Evolutionary conservation across 2,329 filamentous ascomycete species (phyloP).

Genomic region (Microsporum ferrugineum): DNA sequence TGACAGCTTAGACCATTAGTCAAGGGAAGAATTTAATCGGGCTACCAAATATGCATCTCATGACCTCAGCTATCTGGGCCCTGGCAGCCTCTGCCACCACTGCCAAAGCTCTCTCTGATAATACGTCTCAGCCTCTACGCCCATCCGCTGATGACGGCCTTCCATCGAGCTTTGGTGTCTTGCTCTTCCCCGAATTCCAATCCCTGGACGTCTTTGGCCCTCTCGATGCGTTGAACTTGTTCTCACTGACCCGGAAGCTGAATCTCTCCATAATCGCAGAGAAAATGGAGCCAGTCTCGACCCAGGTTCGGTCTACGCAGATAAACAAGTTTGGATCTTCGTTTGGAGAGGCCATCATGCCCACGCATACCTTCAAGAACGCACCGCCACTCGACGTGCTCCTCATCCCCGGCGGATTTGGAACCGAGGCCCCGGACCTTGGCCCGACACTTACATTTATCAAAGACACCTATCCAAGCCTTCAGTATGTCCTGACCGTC

Average conservation of each 20-base stretch:
- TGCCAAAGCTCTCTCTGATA: not conserved
- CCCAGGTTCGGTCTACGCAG: slow-evolving; percentile 12
- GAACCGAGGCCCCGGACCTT: slow-evolving; percentile 31
- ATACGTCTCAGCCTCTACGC: not conserved
- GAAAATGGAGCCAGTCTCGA: slow-evolving; percentile 24
- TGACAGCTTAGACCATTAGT: not conserved
- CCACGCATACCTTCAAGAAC: slow-evolving; percentile 43
- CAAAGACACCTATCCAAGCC: slow-evolving; percentile 31
- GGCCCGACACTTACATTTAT: slow-evolving; percentile 38
- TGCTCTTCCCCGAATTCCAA: slow-evolving; percentile 35
- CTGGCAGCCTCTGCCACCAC: not conserved
- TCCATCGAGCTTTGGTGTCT: slow-evolving; percentile 10
- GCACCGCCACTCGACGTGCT: slow-evolving; percentile 2
- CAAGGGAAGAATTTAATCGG: not conserved
- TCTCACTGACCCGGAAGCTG: slow-evolving; percentile 16
- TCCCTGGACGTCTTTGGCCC: slow-evolving; percentile 37
- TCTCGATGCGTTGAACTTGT: slow-evolving; percentile 35
- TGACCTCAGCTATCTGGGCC: not conserved
- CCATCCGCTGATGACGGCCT: not conserved
- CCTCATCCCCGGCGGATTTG: slow-evolving; percentile 4
- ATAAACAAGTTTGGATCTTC: slow-evolving; percentile 13
- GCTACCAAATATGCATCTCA: not conserved
- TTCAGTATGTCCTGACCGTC: slow-evolving; percentile 50
- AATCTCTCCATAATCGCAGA: slow-evolving; percentile 23
- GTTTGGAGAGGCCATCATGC: slow-evolving; percentile 31